Base-by-base conservation (phyloP, 768 basidiomycete species). In the Exsudoporus frostii region DNA sequence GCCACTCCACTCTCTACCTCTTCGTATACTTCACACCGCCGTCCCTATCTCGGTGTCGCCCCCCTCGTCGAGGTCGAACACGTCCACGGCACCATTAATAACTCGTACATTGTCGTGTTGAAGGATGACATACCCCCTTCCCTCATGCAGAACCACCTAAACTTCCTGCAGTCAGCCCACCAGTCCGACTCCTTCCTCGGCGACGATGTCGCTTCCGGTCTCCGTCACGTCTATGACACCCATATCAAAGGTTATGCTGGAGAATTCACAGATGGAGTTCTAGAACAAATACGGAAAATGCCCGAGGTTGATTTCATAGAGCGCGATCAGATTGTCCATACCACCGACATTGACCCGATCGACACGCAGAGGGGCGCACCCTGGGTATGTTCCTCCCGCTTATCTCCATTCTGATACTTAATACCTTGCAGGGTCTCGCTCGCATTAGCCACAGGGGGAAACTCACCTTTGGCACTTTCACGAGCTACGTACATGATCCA, bases 231-330 rank as follows among this genome's bases (percentile, higher is more conserved):
- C 64, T 97, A 92, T 65, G 79, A 86, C 47, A 78, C 82, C 34
- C 81, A 84, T 55, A 70, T 86, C 64, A 83, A 80, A 53, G 91
- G 90, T 37, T 97, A 95, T 68, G 79, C 92, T 22, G 95, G 92
- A 34, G 75, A 71, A 61, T 95, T 98, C 76, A 80, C 85, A 19
- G 71, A 81, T 27, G 65, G 69, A 29, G 86, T 88, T 39, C 66
- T 99, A 46, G 80, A 91, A 49, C 78, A 81, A 63, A 84, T 99
- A 68, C 80, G 96, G 48, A 70, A 78, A 45, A 78, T 86, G 77
- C 93, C 93, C 10, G 94, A 96, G 69, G 95, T 99, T 30, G 88
- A 84, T 17, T 96, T 88, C 65, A 77, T 99, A 48, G 97, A 99
- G 78, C 82, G 79, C 52, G 97, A 99, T 78, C 94, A 97, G 76